phyloP scores from a whole-genome alignment of 345 rosid genomes.

The Lepidium africanum region DNA sequence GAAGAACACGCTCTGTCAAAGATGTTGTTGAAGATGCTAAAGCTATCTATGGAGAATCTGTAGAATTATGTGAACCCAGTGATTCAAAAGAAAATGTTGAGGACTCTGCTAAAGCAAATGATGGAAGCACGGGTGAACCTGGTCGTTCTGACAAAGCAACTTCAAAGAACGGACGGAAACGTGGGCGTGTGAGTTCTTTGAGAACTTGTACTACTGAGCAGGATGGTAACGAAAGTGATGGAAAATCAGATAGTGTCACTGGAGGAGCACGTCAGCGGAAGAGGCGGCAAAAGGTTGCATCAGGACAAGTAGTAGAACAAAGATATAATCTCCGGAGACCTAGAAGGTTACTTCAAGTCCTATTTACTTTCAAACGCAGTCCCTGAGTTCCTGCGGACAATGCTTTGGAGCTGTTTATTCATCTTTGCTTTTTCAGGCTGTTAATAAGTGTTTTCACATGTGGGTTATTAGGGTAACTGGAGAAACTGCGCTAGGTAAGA shows the following conservation, averaged over 20 bases:
- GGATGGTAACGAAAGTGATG: slow-evolving; percentile 63
- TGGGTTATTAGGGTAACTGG: slow-evolving; percentile 18
- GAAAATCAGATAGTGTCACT: slow-evolving; percentile 50
- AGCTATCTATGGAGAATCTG: slow-evolving; percentile 52
- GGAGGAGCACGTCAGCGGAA: slow-evolving; percentile 46
- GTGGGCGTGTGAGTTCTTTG: slow-evolving; percentile 47
- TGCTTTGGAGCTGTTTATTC: neutral
- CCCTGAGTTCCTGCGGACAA: neutral
- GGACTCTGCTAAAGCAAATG: slow-evolving; percentile 40
- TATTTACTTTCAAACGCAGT: slow-evolving; percentile 3
- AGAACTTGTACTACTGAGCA: slow-evolving; percentile 48
- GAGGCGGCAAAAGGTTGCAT: slow-evolving; percentile 54
- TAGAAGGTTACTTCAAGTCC: slow-evolving; percentile 42
- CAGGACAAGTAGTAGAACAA: slow-evolving; percentile 29
- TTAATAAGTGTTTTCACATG: neutral
- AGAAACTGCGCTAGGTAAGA: slow-evolving; percentile 2
- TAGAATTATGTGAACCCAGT: slow-evolving; percentile 38
- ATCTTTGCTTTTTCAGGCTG: neutral
- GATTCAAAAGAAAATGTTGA: slow-evolving; percentile 38
- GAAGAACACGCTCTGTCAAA: slow-evolving; percentile 68
- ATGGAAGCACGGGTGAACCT: slow-evolving; percentile 52
- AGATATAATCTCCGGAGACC: slow-evolving; percentile 75
- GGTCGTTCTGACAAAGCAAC: slow-evolving; percentile 40
- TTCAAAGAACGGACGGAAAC: slow-evolving; percentile 52
- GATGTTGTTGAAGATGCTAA: slow-evolving; percentile 73